Conservation (phyloP, 2,329 filamentous ascomycete species). For the Amauroascus verrucosus region DNA sequence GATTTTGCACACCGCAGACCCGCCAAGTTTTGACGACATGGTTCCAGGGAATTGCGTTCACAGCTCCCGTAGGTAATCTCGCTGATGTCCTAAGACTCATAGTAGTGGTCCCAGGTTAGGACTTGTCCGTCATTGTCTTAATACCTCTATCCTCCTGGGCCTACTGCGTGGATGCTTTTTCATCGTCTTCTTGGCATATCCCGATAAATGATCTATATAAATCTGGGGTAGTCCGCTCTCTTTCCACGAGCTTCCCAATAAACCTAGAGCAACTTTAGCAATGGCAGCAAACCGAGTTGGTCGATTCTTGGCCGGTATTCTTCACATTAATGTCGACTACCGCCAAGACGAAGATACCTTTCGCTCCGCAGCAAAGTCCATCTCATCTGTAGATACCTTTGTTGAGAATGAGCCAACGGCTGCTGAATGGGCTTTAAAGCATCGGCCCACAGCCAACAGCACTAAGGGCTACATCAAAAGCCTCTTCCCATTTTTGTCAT, state of each 20-base stretch:
- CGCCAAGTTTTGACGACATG: constrained; percentile 9
- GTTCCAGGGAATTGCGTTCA: constrained; percentile 10
- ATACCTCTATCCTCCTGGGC: not conserved
- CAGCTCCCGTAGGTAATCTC: not conserved
- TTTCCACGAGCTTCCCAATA: not conserved
- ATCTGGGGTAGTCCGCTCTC: not conserved
- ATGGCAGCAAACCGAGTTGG: constrained; percentile 12
- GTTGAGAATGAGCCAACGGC: constrained; percentile 16
- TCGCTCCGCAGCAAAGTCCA: constrained; percentile 13
- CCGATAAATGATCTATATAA: not conserved
- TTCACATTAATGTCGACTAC: constrained; percentile 15
- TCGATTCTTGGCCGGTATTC: constrained; percentile 6
- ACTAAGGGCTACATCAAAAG: constrained; percentile 12
- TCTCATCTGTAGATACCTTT: constrained; percentile 20
- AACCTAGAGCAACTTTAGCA: not conserved
- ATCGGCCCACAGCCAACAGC: constrained; percentile 10
- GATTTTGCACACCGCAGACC: not conserved
- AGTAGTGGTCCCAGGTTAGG: not conserved
- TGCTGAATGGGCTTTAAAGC: constrained; percentile 13
- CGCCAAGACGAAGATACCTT: constrained; percentile 14
- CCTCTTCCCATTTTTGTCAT: constrained; percentile 42
- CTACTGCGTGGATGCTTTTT: not conserved
- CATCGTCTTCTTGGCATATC: not conserved
- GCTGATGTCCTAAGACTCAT: not conserved
- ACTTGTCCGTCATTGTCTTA: not conserved